Conservation (phyloP, 2,329 filamentous ascomycete genomes). For the Orbilia oligospora region DNA sequence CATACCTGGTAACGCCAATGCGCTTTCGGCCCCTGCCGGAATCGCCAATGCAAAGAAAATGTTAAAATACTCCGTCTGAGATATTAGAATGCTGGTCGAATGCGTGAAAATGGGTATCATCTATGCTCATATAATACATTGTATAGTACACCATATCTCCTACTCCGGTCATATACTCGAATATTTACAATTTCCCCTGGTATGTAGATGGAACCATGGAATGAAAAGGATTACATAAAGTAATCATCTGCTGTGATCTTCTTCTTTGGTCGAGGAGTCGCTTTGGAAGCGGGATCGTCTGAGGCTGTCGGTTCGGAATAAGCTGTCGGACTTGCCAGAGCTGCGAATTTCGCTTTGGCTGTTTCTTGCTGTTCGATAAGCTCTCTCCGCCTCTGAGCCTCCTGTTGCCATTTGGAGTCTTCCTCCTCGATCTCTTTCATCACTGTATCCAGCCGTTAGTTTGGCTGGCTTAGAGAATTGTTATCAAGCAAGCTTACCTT, state of each 20-base stretch:
- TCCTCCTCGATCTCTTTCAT: constrained; percentile 78
- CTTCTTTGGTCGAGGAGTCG: constrained; percentile 37
- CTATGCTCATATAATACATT: constrained; percentile 32
- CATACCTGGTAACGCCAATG: constrained; percentile 21
- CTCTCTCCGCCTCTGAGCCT: constrained; percentile 60
- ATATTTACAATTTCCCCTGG: background rate
- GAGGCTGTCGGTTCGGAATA: constrained; percentile 22
- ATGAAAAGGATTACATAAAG: constrained; percentile 34
- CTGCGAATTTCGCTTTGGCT: constrained; percentile 62
- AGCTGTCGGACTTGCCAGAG: constrained; percentile 32
- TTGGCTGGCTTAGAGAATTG: background rate
- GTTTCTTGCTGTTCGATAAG: constrained; percentile 54
- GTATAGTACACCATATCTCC: constrained; percentile 26
- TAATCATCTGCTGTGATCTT: constrained; percentile 54
- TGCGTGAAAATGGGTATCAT: constrained; percentile 39
- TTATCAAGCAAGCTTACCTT: constrained; percentile 73
- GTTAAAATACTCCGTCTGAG: too few relatives aligned
- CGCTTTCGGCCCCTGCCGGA: constrained; percentile 40
- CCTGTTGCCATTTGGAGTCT: constrained; percentile 70
- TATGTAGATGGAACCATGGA: background rate
- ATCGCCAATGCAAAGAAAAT: constrained; percentile 10
- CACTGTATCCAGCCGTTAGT: constrained; percentile 68
- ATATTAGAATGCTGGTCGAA: background rate
- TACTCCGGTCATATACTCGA: constrained; percentile 8
- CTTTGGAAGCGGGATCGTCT: background rate